Base-by-base conservation (phyloP, 2,329 filamentous ascomycete genomes). In the Trichoderma sp. region DNA sequence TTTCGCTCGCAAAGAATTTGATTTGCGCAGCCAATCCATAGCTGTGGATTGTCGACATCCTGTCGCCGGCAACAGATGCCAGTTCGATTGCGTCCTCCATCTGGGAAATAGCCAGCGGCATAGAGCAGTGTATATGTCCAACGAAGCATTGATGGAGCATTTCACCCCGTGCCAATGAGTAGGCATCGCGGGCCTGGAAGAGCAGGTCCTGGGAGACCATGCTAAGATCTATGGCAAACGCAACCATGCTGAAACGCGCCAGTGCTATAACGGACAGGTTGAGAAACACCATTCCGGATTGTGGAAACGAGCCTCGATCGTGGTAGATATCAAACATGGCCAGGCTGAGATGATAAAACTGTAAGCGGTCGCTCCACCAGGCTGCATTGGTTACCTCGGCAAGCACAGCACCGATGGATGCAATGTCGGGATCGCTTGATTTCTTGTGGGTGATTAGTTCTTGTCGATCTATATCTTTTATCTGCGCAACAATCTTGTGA, bases 291-390 rank as follows among this genome's bases (percentile, higher is more conserved):
- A 89, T 86, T 17, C 90, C 90, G 2, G 90, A 90, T 78, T 95
- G 92, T 6, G 92, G 89, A 74, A 92, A 92, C 6, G 86, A 83
- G 0, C 92, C 92, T 12, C 84, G 82, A 3, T 85, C 84, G 7
- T 95, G 82, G 77, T 93, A 91, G 68, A 90, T 84, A 68, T 90
- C 84, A 70, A 94, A 82, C 83, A 94, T 88, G 73, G 90, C 85
- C 15, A 95, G 82, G 0, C 89, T 85, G 30, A 91, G 85, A 74
- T 93, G 88, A 78, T 93, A 95, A 77, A 93, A 94, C n/a, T 90
- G 85, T 11, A 94, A 80, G 23, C 85, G 85, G 75, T 94, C 89
- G 53, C 87, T 90, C 93, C 93, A 94, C 84, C 91, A 93, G 4
- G 90, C 91, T 15, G 91, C 88, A 74, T 88, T 89, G 9, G 91